These are phyloP conservation scores for Geotrichum citri-aurantii DNA, from an alignment of 1,139 yeast genomes.

Conservation along the genomic window DNA sequence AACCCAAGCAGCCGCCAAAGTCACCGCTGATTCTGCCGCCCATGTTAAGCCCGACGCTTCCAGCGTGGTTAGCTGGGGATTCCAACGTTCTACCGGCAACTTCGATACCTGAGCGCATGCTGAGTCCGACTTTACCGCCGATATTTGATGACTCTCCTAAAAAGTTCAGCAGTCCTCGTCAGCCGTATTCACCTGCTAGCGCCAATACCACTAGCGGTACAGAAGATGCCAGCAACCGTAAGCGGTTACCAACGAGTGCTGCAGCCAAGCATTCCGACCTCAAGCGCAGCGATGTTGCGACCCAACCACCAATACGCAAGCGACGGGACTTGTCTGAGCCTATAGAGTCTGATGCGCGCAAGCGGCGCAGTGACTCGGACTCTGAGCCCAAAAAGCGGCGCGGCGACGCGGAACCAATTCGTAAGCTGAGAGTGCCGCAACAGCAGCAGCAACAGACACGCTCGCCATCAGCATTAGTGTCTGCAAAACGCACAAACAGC, in stretches of 20 bases:
- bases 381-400: background rate
- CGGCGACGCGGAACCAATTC: background rate
- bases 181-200: background rate
- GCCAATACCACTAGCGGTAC: background rate
- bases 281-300: background rate
- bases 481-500: background rate
- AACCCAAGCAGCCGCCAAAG: background rate
- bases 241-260: background rate
- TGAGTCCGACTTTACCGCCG: constrained; percentile 34
- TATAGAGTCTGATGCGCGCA: background rate
- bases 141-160: constrained; percentile 22
- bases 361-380: background rate
- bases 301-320: background rate
- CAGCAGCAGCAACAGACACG: background rate
- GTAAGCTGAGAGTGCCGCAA: background rate
- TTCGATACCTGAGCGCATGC: constrained; percentile 28
- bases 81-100: background rate
- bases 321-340: background rate
- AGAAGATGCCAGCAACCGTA: background rate
- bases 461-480: background rate
- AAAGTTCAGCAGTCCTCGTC: background rate
- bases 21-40: constrained; percentile 34
- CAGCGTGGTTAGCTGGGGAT: constrained; percentile 11
- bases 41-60: constrained; percentile 33
- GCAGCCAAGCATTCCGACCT: background rate